These are phyloP conservation scores for Litsea cubeba DNA, from an alignment of 164 flowering plant genomes.

Conservation along the genomic window DNA sequence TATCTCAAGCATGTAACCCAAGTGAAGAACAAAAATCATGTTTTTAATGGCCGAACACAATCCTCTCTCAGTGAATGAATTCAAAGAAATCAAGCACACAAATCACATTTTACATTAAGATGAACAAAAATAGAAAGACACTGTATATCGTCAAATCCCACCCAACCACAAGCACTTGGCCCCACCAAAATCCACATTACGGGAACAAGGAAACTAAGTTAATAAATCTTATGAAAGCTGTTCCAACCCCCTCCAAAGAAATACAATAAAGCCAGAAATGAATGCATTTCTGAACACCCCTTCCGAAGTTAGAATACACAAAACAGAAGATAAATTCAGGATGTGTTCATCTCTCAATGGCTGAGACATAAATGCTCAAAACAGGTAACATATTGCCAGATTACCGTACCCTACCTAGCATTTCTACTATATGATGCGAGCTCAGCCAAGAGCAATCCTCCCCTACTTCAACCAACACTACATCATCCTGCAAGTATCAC, in stretches of 20 bases:
- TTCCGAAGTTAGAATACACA: background rate
- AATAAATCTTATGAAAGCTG: background rate
- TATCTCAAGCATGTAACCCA: too few species aligned
- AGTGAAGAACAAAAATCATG: too few species aligned
- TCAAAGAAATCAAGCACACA: too few species aligned
- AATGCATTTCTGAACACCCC: background rate
- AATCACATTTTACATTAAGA: too few species aligned
- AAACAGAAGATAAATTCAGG: background rate
- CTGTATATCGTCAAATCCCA: too few species aligned
- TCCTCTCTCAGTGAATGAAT: too few species aligned
- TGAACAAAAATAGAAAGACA: too few species aligned
- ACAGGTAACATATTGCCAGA: background rate
- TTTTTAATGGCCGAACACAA: too few species aligned
- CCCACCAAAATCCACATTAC: too few species aligned
- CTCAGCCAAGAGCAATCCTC: constrained; percentile 5
- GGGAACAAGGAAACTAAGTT: background rate
- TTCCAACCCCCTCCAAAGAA: background rate
- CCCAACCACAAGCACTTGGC: too few species aligned
- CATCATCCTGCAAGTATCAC: constrained; percentile 30
- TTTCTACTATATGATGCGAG: background rate
- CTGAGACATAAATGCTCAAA: background rate
- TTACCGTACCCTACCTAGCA: background rate
- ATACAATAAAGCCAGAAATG: background rate
- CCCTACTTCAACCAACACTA: constrained; percentile 33
- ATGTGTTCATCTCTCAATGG: too few species aligned